Evolutionary conservation across 352 stramenopile genomes (phyloP), one percentile per base, ranked within the genome.

Genomic region (Phytophthora tentaculata): DNA sequence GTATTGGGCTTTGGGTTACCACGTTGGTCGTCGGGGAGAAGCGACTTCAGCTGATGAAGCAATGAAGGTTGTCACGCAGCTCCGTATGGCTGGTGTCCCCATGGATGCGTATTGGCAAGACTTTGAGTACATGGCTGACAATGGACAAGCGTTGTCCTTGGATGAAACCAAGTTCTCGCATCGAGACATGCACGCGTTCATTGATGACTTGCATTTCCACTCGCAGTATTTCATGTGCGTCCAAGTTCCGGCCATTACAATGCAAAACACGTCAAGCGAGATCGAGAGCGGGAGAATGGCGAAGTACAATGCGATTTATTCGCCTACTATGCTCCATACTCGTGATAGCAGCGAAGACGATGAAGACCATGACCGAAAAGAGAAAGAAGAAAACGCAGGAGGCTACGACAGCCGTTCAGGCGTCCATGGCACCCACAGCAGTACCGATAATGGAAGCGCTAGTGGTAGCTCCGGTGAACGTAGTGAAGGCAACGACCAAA

Each of bases 1-100:
- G 44, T 91, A 95, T 55, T 97, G 90, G 90, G 80, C 84, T 0
- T 73, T 97, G 13, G 91, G 91, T 0, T 96, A 96, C 58, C 89
- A 97, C 29, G 62, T 92, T 5, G 92, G 86, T 5, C 77, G 69
- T 28, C 64, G 64, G 26, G 79, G 79, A 56, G 52, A 62, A 22
- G 20, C 55, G 13, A 39, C 60, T 0, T 71, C 69, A 14, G 61
- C 64, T 52, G 48, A 69, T 24, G 58, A 81, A 52, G 66, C 67
- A 9, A 58, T 56, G 41, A 61, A 74, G n/a, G 29, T 77, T 28
- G 73, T 66, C 39, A 70, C 56, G 26, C 64, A 60, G 69, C 87
- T 60, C 49, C 68, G 73, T 1, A 49, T 85, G 26, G 63, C 76
- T 22, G 83, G 81, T 1, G 56, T 97, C 0, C 90, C 90, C 0